phyloP scores from a whole-genome alignment of 208 protist species.

The Phytomonas serpens region DNA sequence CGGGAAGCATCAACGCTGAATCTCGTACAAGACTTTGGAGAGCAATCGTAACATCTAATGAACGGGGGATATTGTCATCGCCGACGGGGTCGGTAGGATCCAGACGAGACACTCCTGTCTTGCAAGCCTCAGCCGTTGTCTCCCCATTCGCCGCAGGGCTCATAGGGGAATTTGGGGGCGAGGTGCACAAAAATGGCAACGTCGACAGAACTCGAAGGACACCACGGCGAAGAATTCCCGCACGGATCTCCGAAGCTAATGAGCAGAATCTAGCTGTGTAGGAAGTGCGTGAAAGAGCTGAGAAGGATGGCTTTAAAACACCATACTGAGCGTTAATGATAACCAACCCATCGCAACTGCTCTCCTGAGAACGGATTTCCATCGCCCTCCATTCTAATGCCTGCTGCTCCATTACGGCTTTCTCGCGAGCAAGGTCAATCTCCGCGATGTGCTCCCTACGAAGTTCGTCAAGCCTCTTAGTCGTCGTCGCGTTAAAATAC shows the following conservation, averaged over 20 bases:
- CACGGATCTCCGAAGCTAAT: neutral
- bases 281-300: neutral
- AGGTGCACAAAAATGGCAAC: neutral
- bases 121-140: neutral
- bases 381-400: conserved; percentile 47
- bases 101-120: conserved; percentile 1
- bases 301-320: conserved; percentile 29
- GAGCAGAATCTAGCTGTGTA: neutral
- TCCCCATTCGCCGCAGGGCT: neutral
- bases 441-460: conserved; percentile 58
- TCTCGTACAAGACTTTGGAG: conserved; percentile 80
- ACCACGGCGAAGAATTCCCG: neutral
- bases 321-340: conserved; percentile 85
- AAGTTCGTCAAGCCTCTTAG: conserved; percentile 29
- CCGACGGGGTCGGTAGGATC: conserved; percentile 20
- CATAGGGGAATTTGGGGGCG: neutral
- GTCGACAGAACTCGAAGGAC: neutral
- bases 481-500: conserved; percentile 32
- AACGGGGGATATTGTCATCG: conserved; percentile 34
- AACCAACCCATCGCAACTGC: conserved; percentile 66
- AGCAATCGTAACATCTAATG: conserved; percentile 80
- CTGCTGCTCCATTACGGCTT: conserved; percentile 58
- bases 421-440: conserved; percentile 63
- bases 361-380: conserved; percentile 39
- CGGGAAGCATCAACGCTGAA: conserved; percentile 62